phyloP scores from a whole-genome alignment of 257 asterid species.

The Solanum chmielewskii region DNA sequence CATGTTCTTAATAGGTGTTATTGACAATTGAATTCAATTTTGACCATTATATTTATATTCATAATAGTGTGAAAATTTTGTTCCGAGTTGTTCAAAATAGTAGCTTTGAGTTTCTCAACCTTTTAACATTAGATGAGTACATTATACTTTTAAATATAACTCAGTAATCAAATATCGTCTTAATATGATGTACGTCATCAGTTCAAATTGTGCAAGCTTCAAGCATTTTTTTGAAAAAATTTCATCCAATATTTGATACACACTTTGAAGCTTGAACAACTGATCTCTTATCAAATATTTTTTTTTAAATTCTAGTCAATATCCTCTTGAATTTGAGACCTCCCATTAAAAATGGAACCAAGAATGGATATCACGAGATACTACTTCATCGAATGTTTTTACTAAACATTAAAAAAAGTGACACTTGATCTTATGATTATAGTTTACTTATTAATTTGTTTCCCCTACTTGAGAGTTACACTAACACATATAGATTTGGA shows the following conservation, averaged over 20 bases:
- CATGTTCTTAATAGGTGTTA: neutral
- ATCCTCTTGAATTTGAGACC: neutral
- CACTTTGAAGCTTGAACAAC: neutral
- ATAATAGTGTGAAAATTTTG: neutral
- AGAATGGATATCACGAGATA: neutral
- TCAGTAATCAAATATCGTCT: neutral
- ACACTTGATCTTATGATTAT: neutral
- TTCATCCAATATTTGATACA: accelerated
- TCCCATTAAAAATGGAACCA: neutral
- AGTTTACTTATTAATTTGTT: neutral
- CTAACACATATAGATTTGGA: neutral
- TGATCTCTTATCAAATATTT: neutral
- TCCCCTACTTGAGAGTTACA: neutral
- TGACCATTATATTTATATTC: neutral
- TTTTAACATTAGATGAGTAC: neutral
- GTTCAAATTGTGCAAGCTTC: neutral
- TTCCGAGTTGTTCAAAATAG: neutral
- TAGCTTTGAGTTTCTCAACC: neutral
- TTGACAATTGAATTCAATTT: neutral
- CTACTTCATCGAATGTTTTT: neutral
- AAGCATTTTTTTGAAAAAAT: neutral
- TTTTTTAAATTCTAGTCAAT: neutral
- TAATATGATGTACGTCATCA: neutral
- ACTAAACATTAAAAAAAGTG: neutral
- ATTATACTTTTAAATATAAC: neutral